These are phyloP conservation scores for Rhexocercosporidium sp. DNA, from an alignment of 2,329 filamentous ascomycete genomes.

Conservation along the genomic window DNA sequence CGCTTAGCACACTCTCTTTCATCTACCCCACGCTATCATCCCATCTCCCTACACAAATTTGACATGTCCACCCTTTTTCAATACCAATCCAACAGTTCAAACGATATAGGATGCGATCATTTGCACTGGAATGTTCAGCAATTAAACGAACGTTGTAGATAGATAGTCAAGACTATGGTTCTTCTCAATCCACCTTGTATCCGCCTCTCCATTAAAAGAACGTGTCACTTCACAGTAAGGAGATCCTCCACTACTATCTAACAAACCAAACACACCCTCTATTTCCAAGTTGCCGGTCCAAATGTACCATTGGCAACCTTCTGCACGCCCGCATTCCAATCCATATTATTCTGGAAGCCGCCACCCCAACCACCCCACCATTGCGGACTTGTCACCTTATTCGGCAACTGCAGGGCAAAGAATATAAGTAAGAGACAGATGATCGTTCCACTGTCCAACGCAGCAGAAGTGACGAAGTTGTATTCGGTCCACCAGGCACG, in stretches of 20 bases:
- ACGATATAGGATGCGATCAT: no score
- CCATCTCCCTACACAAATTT: no score
- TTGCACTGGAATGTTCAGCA: no score
- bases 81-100: no score
- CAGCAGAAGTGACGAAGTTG: constrained; percentile 64
- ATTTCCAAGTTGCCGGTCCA: constrained; percentile 28
- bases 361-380: constrained; percentile 54
- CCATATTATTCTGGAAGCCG: constrained; percentile 18
- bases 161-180: no score
- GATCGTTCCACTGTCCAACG: constrained; percentile 70
- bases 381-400: constrained; percentile 52
- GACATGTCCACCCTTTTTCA: no score
- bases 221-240: no score
- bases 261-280: not conserved
- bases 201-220: no score
- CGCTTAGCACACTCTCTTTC: no score
- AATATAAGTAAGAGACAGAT: constrained; percentile 72
- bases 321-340: constrained; percentile 26
- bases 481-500: constrained; percentile 79
- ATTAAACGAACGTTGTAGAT: no score
- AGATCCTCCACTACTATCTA: not conserved
- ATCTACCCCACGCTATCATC: no score
- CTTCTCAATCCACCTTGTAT: no score
- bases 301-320: constrained; percentile 27
- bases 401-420: constrained; percentile 61